Base-by-base conservation (phyloP, 805 yeast genomes). In the Yamadazyma insecticola region DNA sequence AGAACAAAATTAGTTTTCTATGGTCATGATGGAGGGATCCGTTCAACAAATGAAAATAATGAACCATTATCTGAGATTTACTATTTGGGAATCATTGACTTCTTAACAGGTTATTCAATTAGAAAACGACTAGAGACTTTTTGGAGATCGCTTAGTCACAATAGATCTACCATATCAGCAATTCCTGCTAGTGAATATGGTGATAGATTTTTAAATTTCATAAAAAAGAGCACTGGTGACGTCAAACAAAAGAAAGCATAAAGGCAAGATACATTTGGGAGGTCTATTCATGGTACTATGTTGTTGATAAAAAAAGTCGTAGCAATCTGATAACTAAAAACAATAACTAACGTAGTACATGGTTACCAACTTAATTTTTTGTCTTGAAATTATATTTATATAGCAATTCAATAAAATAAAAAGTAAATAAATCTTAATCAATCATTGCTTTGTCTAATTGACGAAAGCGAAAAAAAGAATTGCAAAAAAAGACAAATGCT, bases 61-160 rank as follows among this genome's bases (percentile, higher is more conserved):
- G 69, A 74, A 28, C 84, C 86, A 15, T 49, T 74, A 21, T 67
- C 75, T 18, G 74, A 81, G 33, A 74, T 90, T 6, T 92, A 92
- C 58, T 92, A 89, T 49, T 62, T 92, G 46, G 98, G 98, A 6
- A 81, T 92, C 22, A 92, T 92, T 41, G 98, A 92, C 52, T 90
- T 96, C 57, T 65, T 92, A 44, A 92, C 98, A 0, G 76, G 76
- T 41, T 86, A 86, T 47, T 77, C 84, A 1, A 56, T 80, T 14
- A 61, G 77, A 43, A 92, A 92, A 53, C 72, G 74, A 41, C 54
- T 88, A 27, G 98, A 92, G 51, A 90, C 97, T 0, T 74, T 85
- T 40, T 82, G 88, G 78, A 74, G 95, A 53, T 70, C 84, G 11
- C 46, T 92, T 16, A 72, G 74, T 22, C 84, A 86, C 49, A 71